Percentiles rank a stretch among this genome's conserved stretches.
phyloP scores from a whole-genome alignment of 169 alveolate species.

The Plasmodium chabaudi region DNA sequence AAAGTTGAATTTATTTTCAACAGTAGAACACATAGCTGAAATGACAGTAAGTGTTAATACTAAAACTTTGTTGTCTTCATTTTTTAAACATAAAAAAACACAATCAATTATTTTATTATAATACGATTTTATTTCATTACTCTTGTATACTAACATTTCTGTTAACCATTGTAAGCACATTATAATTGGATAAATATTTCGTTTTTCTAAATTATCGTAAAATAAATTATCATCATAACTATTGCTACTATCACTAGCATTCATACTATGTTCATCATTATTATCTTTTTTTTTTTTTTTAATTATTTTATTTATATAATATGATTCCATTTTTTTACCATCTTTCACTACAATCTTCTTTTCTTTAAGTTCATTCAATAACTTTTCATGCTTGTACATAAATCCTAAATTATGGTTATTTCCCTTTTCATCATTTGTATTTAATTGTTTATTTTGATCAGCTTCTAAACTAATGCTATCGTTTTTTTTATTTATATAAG shows the following conservation, averaged over 20 bases:
- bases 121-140: conserved; percentile 26
- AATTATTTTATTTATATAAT: conserved; percentile 29
- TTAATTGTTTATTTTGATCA: no score
- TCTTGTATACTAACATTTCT: conserved; percentile 62
- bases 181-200: conserved; percentile 66
- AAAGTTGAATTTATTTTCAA: conserved; percentile 58
- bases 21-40: conserved; percentile 73
- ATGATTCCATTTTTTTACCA: conserved; percentile 38
- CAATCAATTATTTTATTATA: conserved; percentile 53
- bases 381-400: conserved; percentile 12
- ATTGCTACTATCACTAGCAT: neutral
- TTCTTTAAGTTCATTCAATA: conserved; percentile 37
- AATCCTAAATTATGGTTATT: conserved; percentile 4
- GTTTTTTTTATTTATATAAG: no score
- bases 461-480: no score
- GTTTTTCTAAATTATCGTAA: conserved; percentile 38
- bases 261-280: neutral
- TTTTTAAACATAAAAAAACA: conserved; percentile 50
- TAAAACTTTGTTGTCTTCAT: conserved; percentile 48
- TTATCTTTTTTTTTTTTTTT: neutral
- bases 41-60: conserved; percentile 58
- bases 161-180: conserved; percentile 66
- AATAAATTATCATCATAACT: conserved; percentile 28
- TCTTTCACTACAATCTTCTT: conserved; percentile 39
- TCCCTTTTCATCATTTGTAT: neutral